Base-by-base conservation (phyloP, 2,329 filamentous ascomycete genomes). In the Rhynchosporium graminicola region DNA sequence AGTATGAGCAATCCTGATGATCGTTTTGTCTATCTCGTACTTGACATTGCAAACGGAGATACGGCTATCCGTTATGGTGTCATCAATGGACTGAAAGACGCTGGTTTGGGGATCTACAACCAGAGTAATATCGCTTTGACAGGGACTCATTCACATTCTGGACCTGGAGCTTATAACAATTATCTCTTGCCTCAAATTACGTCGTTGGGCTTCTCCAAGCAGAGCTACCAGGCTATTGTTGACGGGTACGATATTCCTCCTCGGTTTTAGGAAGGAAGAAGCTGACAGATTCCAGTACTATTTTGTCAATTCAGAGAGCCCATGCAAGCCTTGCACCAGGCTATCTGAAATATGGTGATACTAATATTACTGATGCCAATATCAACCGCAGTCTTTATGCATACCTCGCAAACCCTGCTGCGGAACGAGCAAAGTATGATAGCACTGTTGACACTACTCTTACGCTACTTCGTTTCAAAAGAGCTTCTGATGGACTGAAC, bases 121-220 rank as follows among this genome's bases (percentile, higher is more conserved):
- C 83, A 89, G 71, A 83, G 89, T 71, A 97, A 97, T 71, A 77
- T 97, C 33, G 94, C 94, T 36, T 83, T 98, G 26, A 96, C 91
- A 0, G 94, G 92, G 60, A 97, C 94, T 0, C 94, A 98, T 75
- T 92, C 90, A 31, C 94, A 97, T 76, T 88, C 92, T 36, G 93
- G 93, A 0, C 93, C 94, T 0, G 94, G 90, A 2, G 94, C 89
- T 5, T 97, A 91, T 91, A 81, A 95, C 73, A 98, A 97, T 76
- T 97, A 97, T 74, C 82, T 97, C 10, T 81, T 97, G 4, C 94
- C 93, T 3, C 93, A 97, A 74, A 88, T 97, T 67, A 96, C 94
- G 0, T 92, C 87, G 70, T 81, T 89, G 61, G 94, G 94, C 0
- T 97, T 97, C 69, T 83, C 91, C 75, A 85, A 87, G 70, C 89